Evolutionary conservation across 73 alveolate genomes (phyloP), one percentile per base, ranked within the genome.

Genomic region (Loxodes magnus): DNA sequence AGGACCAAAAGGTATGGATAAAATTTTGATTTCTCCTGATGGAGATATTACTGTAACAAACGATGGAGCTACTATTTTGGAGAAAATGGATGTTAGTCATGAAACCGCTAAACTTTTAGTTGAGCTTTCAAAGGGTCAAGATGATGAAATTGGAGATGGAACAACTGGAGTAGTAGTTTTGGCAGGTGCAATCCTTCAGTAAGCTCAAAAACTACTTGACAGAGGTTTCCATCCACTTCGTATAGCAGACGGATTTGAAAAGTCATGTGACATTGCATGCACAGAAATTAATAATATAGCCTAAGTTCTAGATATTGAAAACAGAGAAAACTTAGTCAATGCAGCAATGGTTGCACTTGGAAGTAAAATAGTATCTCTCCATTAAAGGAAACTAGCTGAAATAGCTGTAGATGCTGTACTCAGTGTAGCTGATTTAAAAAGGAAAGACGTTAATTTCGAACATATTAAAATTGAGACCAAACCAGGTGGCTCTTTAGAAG

Each of bases 1-100:
- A 71, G 99, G 99, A 3, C 99, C 99, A 31, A 89, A 84, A 65
- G 99, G 99, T 35, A 94, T 94, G 99, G 99, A 94, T 73, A 94
- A 94, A 79, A 94, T 94, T 96, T 75, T 91, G 22, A 87, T 87
- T 43, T 64, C 85, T 63, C 88, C 93, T 22, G 98, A 82, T 62
- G 96, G 97, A 34, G 99, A 93, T 35, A 98, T 94, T 21, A 73
- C 94, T 15, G 97, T 94, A 28, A 92, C 99, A 58, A 94, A 94
- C 56, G 99, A 94, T 65, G 99, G 99, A 28, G 98, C 99, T 35
- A 94, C 98, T 43, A 94, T 94, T 50, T 68, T 94, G 36, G 98
- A 94, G 35, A 73, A 88, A 66, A 94, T 94, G 99, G 74, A 67
- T 20, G 79, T 67, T 16, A 5, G 31, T 51, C 96, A 79, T 72